Percentiles rank a stretch among this genome's conserved stretches.
Evolutionary conservation across 371 early-diverging fungal genomes (phyloP).

Genomic region (Apophysomyces ossiformis): DNA sequence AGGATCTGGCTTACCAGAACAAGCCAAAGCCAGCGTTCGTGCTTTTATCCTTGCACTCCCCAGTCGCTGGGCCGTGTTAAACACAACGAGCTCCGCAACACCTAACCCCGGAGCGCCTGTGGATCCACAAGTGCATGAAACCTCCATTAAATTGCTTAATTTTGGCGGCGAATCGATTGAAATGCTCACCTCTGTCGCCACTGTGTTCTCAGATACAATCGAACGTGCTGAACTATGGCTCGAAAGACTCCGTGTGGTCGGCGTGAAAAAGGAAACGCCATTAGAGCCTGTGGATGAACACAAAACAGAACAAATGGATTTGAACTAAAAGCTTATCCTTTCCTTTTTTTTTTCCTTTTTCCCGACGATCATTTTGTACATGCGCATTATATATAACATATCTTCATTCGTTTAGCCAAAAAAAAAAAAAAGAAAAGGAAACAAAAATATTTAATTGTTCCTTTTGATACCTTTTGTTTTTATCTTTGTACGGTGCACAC

Average conservation of each 20-base stretch:
- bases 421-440: neutral
- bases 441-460: neutral
- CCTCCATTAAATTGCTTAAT: constrained; percentile 53
- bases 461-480: neutral
- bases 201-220: constrained; percentile 82
- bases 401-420: constrained; percentile 9
- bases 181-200: constrained; percentile 81
- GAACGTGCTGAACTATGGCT: constrained; percentile 83
- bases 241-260: constrained; percentile 58
- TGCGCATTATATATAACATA: constrained; percentile 2
- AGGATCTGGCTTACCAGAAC: constrained; percentile 83
- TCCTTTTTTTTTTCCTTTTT: neutral
- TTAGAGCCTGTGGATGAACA: constrained; percentile 2
- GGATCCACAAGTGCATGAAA: constrained; percentile 38
- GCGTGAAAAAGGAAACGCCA: constrained; percentile 26
- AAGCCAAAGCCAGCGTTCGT: constrained; percentile 84
- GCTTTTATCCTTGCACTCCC: constrained; percentile 87
- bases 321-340: neutral
- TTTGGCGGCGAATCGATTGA: constrained; percentile 85
- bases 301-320: constrained; percentile 4
- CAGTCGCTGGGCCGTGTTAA: constrained; percentile 76
- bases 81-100: constrained; percentile 29
- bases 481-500: neutral
- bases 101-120: constrained; percentile 37
- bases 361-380: constrained; percentile 9